Conservation (phyloP, 2,329 filamentous ascomycete species). For the Aureobasidium sp. region DNA sequence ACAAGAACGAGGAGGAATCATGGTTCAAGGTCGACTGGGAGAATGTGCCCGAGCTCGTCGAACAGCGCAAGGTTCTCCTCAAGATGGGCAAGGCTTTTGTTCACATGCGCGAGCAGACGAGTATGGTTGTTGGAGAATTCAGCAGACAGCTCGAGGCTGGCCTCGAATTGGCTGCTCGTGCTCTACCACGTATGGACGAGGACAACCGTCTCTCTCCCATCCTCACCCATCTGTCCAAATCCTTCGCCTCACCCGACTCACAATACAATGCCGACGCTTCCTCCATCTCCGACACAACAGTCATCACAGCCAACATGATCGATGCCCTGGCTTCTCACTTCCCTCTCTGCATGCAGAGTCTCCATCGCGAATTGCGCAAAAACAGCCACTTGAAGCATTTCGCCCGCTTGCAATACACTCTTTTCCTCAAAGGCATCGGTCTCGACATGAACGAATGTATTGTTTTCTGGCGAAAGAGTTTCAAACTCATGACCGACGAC, state of each 20-base stretch:
- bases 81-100: constrained; percentile 84
- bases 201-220: constrained; percentile 81
- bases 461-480: constrained; percentile 80
- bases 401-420: constrained; percentile 85
- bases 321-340: constrained; percentile 76
- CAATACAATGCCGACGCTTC: constrained; percentile 63
- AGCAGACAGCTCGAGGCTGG: constrained; percentile 69
- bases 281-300: constrained; percentile 53
- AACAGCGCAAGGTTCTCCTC: constrained; percentile 68
- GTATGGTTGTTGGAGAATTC: constrained; percentile 85
- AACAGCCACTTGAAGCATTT: constrained; percentile 91
- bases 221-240: constrained; percentile 79
- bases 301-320: constrained; percentile 71
- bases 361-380: constrained; percentile 78
- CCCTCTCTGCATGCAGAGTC: constrained; percentile 87
- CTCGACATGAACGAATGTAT: constrained; percentile 86
- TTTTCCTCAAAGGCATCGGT: constrained; percentile 95
- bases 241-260: constrained; percentile 86
- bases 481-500: constrained; percentile 73
- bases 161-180: constrained; percentile 85
- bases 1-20: constrained; percentile 62
- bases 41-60: constrained; percentile 81
- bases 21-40: constrained; percentile 99
- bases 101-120: constrained; percentile 75
- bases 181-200: constrained; percentile 86